Evolutionary conservation across 2,329 filamentous ascomycete genomes (phyloP).

Genomic region (Tolypocladium sp.): DNA sequence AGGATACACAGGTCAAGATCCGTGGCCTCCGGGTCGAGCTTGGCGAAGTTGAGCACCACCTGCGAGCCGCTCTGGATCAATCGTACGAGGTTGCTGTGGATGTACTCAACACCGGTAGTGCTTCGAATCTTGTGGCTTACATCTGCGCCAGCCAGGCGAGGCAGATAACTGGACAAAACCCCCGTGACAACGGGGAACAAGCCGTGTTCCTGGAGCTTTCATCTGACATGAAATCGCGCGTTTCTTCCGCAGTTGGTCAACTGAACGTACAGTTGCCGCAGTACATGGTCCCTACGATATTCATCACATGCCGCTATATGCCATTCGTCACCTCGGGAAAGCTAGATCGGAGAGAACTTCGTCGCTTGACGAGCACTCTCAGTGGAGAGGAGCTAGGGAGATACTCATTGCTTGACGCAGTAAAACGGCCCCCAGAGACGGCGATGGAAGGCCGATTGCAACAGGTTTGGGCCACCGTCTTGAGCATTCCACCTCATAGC

Average conservation of each 20-base stretch:
- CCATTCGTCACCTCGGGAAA: constrained; percentile 8
- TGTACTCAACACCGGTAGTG: not conserved
- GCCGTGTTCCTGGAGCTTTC: not conserved
- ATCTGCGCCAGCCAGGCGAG: not conserved
- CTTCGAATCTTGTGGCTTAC: not conserved
- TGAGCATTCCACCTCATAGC: not conserved
- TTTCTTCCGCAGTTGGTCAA: not conserved
- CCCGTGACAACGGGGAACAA: not conserved
- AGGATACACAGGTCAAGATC: constrained; percentile 8
- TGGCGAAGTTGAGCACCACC: constrained; percentile 7
- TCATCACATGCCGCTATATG: constrained; percentile 5
- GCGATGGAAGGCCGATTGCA: constrained; percentile 2
- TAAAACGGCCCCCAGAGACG: constrained; percentile 1
- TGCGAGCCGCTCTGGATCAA: not conserved
- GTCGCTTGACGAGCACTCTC: not conserved
- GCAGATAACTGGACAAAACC: too few species aligned
- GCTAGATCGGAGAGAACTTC: constrained; percentile 5
- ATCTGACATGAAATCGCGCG: not conserved
- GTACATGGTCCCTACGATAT: constrained; percentile 8
- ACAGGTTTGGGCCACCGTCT: constrained; percentile 1
- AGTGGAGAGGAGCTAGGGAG: not conserved
- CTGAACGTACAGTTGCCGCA: not conserved
- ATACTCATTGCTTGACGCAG: not conserved
- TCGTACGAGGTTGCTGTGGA: not conserved
- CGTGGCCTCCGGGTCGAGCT: constrained; percentile 10